Evolutionary conservation across 495 filamentous ascomycete species (phyloP).

Genomic region (Daldinia childiae): DNA sequence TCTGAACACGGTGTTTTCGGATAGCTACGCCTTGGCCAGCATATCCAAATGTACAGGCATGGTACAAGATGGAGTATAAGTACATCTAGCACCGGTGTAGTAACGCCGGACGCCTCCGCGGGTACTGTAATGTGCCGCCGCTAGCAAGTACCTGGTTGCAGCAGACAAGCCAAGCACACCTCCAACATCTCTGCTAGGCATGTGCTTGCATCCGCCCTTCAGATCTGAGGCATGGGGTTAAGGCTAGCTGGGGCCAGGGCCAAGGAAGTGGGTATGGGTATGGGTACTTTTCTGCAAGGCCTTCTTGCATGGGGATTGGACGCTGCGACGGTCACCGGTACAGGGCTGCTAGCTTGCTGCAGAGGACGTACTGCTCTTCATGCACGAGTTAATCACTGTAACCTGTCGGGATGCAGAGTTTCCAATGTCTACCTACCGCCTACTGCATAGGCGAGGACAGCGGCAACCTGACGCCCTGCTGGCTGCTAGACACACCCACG

Average conservation of each 20-base stretch:
- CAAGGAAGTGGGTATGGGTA: slow-evolving; percentile 32
- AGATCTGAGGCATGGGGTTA: slow-evolving; percentile 36
- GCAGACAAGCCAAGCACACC: slow-evolving; percentile 32
- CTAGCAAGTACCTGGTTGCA: slow-evolving; percentile 28
- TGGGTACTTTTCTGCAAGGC: slow-evolving; percentile 38
- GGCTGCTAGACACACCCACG: slow-evolving; percentile 24
- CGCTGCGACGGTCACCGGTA: slow-evolving; percentile 23
- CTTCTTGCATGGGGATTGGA: slow-evolving; percentile 10
- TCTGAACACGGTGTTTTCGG: slow-evolving; percentile 31
- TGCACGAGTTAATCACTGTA: slow-evolving; percentile 31
- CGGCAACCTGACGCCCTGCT: slow-evolving; percentile 13
- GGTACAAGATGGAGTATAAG: slow-evolving; percentile 24
- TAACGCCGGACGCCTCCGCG: slow-evolving; percentile 37
- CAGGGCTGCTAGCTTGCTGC: slow-evolving; percentile 28
- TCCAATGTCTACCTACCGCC: not conserved
- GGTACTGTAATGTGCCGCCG: slow-evolving; percentile 32
- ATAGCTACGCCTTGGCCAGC: slow-evolving; percentile 33
- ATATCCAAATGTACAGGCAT: slow-evolving; percentile 21
- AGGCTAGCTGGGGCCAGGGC: slow-evolving; percentile 16
- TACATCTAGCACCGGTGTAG: slow-evolving; percentile 26
- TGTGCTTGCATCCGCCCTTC: slow-evolving; percentile 29
- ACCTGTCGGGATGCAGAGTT: slow-evolving; percentile 29
- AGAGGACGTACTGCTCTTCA: slow-evolving; percentile 22
- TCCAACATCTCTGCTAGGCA: slow-evolving; percentile 21
- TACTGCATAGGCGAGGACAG: slow-evolving; percentile 28